These are phyloP conservation scores for Leptomonas pyrrhocoris DNA, from an alignment of 208 protist genomes.

Conservation along the genomic window DNA sequence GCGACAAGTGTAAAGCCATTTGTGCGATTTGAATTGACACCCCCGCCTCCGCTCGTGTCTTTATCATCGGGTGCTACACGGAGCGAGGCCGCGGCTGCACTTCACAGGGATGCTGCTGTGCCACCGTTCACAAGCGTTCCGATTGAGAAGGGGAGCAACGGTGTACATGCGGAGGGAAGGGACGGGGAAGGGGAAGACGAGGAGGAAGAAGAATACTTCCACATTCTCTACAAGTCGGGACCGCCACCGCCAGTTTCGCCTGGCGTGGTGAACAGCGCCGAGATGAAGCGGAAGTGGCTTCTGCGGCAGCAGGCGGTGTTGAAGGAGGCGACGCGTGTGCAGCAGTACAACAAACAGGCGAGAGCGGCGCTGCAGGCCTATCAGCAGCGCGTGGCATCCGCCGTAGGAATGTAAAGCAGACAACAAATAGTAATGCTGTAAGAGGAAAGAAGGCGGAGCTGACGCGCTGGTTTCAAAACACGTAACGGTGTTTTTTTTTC, in stretches of 20 bases:
- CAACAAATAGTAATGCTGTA: too few species aligned
- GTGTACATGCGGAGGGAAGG: neutral
- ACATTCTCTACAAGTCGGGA: conserved; percentile 22
- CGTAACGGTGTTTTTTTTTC: too few species aligned
- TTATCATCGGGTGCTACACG: neutral
- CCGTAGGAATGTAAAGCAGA: neutral
- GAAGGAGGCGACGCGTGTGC: conserved; percentile 66
- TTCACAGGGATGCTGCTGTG: neutral
- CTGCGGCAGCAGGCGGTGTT: conserved; percentile 47
- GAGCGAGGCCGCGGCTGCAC: neutral
- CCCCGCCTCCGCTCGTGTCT: neutral
- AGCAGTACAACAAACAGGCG: conserved; percentile 58
- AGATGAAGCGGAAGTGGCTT: conserved; percentile 38
- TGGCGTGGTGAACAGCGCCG: neutral
- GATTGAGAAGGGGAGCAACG: neutral
- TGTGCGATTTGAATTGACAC: neutral
- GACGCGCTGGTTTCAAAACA: too few species aligned
- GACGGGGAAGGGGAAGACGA: conserved; percentile 2
- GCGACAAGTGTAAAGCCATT: neutral
- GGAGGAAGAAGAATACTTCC: conserved; percentile 29
- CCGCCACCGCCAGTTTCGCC: neutral
- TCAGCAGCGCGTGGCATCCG: conserved; percentile 15
- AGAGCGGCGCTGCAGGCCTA: conserved; percentile 54
- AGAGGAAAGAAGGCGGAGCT: too few species aligned
- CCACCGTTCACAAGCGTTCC: neutral